Base-by-base conservation (phyloP, 2,329 filamentous ascomycete genomes). In the Fusarium lateritium region DNA sequence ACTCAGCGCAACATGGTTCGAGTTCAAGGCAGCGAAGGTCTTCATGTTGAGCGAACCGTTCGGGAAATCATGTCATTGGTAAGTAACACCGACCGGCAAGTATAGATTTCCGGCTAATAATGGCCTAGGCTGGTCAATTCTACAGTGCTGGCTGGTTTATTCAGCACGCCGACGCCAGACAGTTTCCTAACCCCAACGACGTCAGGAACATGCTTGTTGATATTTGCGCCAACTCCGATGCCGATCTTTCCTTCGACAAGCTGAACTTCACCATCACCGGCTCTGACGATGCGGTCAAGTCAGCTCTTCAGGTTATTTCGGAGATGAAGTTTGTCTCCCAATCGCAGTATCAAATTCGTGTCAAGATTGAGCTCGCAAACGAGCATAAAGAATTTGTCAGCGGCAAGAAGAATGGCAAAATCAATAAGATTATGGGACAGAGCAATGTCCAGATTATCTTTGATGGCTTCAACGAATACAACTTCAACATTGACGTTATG, bases 391-490 rank as follows among this genome's bases (percentile, higher is more conserved):
- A 99, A 77, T 99, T 99, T 78, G 96, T 99, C 59, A 98, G 94
- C 73, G 96, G 96, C 73, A 99, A 99, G 86, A 99, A 99, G 85
- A 99, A 99, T 75, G 96, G 96, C 81, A 99, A 99, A 84, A 99
- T 99, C 81, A 99, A 99, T 86, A 99, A 99, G 86, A 99, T 99
- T 76, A 99, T 99, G 96, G 96, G 95, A 24, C 95, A 98, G 81
- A 98, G 94, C 86, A 98, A 97, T 74, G 96, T 99, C 14, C 96
- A 99, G 81, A 98, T 99, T 76, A 95, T 99, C 68, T 99, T 99
- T 73, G 96, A 99, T 78, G 94, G 94, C 67, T 99, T 98, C 84
- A 97, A 98, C 80, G 96, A 99, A 83, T 99, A 98, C 86, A 98
- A 99, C 81, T 99, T 99, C 85, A 97, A 98, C 81, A 99, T 99